Conservation (phyloP, 176 grass and related monocot genomes). For the Carex myosuroides region DNA sequence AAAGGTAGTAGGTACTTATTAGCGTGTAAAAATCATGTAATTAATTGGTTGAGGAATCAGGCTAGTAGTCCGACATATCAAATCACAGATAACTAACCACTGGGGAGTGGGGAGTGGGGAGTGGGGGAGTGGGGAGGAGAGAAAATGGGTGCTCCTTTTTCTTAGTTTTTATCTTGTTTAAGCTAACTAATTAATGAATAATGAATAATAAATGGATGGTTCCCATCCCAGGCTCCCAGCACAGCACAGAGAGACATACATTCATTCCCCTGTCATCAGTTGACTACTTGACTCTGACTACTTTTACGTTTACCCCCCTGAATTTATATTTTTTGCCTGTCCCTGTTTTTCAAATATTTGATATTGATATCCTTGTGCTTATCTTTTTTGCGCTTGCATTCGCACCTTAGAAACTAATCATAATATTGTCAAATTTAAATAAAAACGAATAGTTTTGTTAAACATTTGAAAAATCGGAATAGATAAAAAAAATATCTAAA, state of each 20-base stretch:
- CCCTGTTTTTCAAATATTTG: too few species aligned
- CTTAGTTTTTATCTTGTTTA: slow-evolving; percentile 17
- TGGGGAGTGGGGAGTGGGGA: too few species aligned
- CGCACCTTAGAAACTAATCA: too few species aligned
- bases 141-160: slow-evolving; percentile 1
- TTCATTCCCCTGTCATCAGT: not conserved
- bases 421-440: too few species aligned
- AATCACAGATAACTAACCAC: slow-evolving; percentile 21
- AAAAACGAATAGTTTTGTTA: too few species aligned
- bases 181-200: not conserved
- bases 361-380: too few species aligned
- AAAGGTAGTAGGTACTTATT: slow-evolving; percentile 1
- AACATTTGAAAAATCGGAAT: too few species aligned
- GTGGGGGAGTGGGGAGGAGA: not conserved
- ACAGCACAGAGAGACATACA: not conserved
- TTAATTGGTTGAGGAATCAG: slow-evolving; percentile 14
- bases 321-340: too few species aligned
- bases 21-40: not conserved
- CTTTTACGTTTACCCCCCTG: not conserved
- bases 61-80: slow-evolving; percentile 29
- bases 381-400: too few species aligned
- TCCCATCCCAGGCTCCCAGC: too few species aligned
- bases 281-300: not conserved
- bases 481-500: not conserved
- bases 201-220: not conserved